These are phyloP conservation scores for Pharus latifolius DNA, from an alignment of 176 grass and related monocot species.

Conservation along the genomic window DNA sequence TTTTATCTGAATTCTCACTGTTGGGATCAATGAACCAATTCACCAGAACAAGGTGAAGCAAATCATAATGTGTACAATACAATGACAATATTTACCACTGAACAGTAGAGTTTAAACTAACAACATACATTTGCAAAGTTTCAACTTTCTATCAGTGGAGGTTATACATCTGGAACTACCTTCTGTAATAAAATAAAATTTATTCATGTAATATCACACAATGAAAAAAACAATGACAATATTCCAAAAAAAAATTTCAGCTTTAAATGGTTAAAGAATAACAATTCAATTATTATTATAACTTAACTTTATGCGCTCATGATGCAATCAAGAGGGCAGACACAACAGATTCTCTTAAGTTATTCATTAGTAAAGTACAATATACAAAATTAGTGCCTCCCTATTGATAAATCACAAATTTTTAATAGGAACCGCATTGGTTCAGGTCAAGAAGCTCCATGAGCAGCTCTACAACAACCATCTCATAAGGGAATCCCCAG, in stretches of 20 bases:
- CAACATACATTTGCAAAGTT: background rate
- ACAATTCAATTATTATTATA: too few relatives aligned
- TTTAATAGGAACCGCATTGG: background rate
- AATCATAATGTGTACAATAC: background rate
- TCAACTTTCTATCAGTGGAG: background rate
- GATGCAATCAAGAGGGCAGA: background rate
- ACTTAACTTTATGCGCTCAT: too few relatives aligned
- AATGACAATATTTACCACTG: too few relatives aligned
- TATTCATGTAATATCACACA: background rate
- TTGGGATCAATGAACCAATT: background rate
- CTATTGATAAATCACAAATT: conserved; percentile 17
- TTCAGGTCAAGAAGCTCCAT: conserved; percentile 16
- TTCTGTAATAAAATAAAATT: background rate
- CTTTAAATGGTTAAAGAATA: background rate
- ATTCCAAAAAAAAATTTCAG: background rate
- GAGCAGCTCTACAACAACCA: conserved; percentile 43
- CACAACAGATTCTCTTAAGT: background rate
- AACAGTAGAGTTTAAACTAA: too few relatives aligned
- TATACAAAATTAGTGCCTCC: conserved; percentile 7
- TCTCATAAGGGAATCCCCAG: conserved; percentile 25
- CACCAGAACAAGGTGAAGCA: background rate
- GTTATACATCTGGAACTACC: background rate
- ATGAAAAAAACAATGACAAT: background rate
- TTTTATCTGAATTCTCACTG: background rate
- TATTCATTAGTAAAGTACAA: background rate